Base-by-base conservation (phyloP, 1,284 basidiomycete species). In the Ceratobasidium sp. region DNA sequence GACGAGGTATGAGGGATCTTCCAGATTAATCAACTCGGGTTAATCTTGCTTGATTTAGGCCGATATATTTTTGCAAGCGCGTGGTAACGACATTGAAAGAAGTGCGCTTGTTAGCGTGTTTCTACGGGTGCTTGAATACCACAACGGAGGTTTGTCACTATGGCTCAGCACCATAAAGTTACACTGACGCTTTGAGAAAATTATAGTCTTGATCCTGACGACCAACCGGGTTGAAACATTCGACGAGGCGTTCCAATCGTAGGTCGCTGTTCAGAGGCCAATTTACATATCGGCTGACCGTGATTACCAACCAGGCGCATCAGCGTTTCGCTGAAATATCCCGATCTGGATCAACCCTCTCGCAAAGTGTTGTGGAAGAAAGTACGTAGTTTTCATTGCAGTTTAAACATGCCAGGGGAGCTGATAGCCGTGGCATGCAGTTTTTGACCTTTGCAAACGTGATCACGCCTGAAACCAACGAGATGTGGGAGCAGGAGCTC, bases 61-160 rank as follows among this genome's bases (percentile, higher is more conserved):
- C 27, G 65, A 68, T 46, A 68, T 68, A 41, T 68, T 56, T 19
- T 49, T 49, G 5, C 48, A 49, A 49, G 48, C 48, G 9, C 48
- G 48, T 4, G n/a, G n/a, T 19, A 22, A 49, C n/a, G 48, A 49
- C 48, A 49, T 49, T 8, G 19, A 49, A 19, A 49, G 48, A 24
- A 49, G 48, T 9, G 48, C 48, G n/a, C 48, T 49, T 22, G 48
- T 49, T 8, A 49, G 48, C 5, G 48, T 49, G 7, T 49, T 49
- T n/a, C 48, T 49, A 49, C 48, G 48, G 9, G 48, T 49, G 19
- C n/a, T 49, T 8, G 48, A 49, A 7, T 49, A 49, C 48, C 48
- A 49, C n/a, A 49, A n/a, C n/a, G 48, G 48, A 49, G 48, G 48
- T 49, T n/a, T 6, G 48, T 49, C n/a, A 3, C n/a, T 14, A n/a